Evolutionary conservation across 352 stramenopile genomes (phyloP).

Genomic region (Globisporangium perplexum): DNA sequence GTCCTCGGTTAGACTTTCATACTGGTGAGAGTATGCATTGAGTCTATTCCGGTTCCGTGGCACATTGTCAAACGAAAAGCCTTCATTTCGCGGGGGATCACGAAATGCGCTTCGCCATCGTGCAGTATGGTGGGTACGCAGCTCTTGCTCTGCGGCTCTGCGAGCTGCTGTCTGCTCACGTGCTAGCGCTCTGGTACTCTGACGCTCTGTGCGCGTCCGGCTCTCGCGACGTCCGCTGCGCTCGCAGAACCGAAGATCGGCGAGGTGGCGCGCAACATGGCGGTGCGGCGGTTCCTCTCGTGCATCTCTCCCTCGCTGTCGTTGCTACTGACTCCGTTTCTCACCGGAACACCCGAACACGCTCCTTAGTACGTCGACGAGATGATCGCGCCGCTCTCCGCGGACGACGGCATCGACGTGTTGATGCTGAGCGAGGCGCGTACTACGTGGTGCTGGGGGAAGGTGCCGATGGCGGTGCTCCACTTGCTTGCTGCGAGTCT

Average conservation of each 20-base stretch:
- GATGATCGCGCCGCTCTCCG: conserved; percentile 50
- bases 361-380: conserved; percentile 39
- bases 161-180: neutral
- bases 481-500: no score
- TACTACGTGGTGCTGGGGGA: no score
- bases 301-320: neutral
- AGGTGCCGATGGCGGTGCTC: no score
- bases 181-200: no score
- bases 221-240: neutral
- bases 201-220: neutral
- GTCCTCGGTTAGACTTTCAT: no score
- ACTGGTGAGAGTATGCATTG: neutral
- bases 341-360: no score
- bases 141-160: neutral
- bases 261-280: conserved; percentile 65
- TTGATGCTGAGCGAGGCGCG: conserved; percentile 76
- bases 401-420: conserved; percentile 49
- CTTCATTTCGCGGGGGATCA: neutral
- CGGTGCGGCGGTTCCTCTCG: conserved; percentile 19
- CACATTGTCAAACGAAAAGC: neutral
- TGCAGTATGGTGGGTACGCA: conserved; percentile 64
- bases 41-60: neutral
- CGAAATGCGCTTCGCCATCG: conserved; percentile 63
- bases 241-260: conserved; percentile 57
- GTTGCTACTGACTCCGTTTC: neutral